Evolutionary conservation across 768 basidiomycete species (phyloP), one percentile per base, ranked within the genome.

Genomic region (Calocybe cyanea): DNA sequence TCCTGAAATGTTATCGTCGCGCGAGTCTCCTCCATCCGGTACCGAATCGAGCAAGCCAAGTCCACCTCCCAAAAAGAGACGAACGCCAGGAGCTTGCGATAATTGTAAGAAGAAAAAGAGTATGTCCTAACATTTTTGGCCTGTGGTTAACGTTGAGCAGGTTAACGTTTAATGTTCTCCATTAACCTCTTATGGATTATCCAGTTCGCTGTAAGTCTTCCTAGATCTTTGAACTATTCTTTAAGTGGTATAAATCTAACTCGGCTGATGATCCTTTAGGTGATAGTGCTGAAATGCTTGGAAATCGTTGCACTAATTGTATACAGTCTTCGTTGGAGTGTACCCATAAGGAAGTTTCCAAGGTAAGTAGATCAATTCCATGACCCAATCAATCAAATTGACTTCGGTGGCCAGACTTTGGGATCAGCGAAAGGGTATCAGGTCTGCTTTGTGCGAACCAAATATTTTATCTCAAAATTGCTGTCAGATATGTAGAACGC

Each of bases 51-150:
- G 11, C 25, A 35, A 35, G 14, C n/a, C 34, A 35, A 14, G 34
- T 15, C 28, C 52, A 28, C 25, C 28, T 35, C 14, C 48, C 35
- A 83, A 82, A 68, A 81, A 80, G 58, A 63, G 80, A 30, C 69
- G 77, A 50, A 76, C 81, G 38, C 79, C 78, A 50, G 73, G 84
- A 23, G 85, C 84, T 14, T 89, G 86, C 64, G 85, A 87, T 57
- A 65, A 78, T 6, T 89, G 87, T 63, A 73, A 85, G 53, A 68
- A 76, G 41, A 87, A 86, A 72, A 90, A 88, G 63, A 77, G 83
- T 80, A 50, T 38, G 72, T 65, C 15, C 19, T 21, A 18, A 24
- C 19, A n/a, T 30, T 20, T 23, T 43, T 31, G 25, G 13, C 32
- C 28, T 31, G 17, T 14, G 10, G 17, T 31, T 32, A 14, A 23